These are phyloP conservation scores for Lasiosphaeriaceae sp. DNA, from an alignment of 495 filamentous ascomycete species.

Conservation along the genomic window DNA sequence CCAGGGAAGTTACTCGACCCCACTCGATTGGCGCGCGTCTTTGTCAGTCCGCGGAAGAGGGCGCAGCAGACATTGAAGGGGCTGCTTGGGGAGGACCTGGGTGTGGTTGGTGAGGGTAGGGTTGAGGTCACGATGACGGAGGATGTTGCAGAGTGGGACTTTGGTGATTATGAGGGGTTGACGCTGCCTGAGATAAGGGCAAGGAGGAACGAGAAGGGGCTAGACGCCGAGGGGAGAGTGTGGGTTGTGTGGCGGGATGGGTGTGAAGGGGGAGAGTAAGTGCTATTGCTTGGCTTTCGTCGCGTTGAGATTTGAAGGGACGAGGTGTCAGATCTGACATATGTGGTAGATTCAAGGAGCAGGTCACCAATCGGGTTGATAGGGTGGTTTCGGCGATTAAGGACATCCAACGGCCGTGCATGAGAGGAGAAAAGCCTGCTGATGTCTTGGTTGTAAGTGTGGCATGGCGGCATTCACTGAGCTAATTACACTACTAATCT, in stretches of 20 bases:
- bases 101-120: neutral
- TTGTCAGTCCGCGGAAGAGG: constrained; percentile 4
- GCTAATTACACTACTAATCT: too few species aligned
- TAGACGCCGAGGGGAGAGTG: neutral
- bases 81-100: neutral
- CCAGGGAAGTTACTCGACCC: constrained; percentile 1
- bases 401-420: constrained; percentile 4
- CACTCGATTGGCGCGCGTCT: neutral
- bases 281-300: too few species aligned
- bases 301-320: too few species aligned
- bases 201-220: constrained; percentile 1
- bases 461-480: too few species aligned
- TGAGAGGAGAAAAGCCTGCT: constrained; percentile 1
- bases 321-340: too few species aligned
- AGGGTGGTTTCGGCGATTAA: neutral
- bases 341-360: too few species aligned
- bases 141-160: constrained; percentile 11
- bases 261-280: constrained; percentile 10
- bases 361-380: constrained; percentile 1
- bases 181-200: neutral
- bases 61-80: constrained; percentile 3
- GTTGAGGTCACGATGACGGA: neutral
- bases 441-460: too few species aligned
- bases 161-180: constrained; percentile 8
- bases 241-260: constrained; percentile 10